Base-by-base conservation (phyloP, 768 basidiomycete species). In the Leccinum variicolor region DNA sequence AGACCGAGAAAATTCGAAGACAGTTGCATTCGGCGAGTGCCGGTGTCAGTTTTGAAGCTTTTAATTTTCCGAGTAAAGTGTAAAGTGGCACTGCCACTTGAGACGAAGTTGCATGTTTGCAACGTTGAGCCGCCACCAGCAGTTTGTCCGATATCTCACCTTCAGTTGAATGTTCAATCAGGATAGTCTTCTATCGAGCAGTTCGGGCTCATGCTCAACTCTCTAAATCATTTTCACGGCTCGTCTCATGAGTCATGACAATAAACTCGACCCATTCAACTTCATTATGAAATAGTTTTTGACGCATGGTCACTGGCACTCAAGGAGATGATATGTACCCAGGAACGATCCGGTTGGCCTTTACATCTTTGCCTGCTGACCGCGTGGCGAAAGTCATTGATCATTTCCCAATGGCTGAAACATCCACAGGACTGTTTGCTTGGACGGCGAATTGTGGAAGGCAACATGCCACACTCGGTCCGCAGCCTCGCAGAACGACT, bases 401-500 rank as follows among this genome's bases (percentile, higher is more conserved):
- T 58, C 4, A 17, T 7, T 13, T 14, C 29, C 14, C 36, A 21
- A 36, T 28, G 19, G 45, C 7, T 3, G 17, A 28, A 55, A 56
- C 33, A 55, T 52, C 56, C 59, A 54, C 58, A 50, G 43, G 41
- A 29, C 41, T 28, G 34, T 4, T 55, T 47, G 28, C 31, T 33
- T 47, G 53, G 28, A 14, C 34, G 50, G 58, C 50, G 51, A 58
- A 53, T 53, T 41, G 45, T 34, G 53, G 26, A 43, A 52, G 46
- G 13, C 34, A 48, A n/a, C 57, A 45, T 61, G 59, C 28, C 54
- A 53, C 48, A 33, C 43, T 29, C 26, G 34, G 28, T 36, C 56
- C 56, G 55, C 61, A 58, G 56, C 50, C 39, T 10, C n/a, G 21
- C 46, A 53, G 54, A 2, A 26, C 41, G 19, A 5, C 33, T 39